These are phyloP conservation scores for Ustulina deusta DNA, from an alignment of 2,329 filamentous ascomycete species.

Conservation along the genomic window DNA sequence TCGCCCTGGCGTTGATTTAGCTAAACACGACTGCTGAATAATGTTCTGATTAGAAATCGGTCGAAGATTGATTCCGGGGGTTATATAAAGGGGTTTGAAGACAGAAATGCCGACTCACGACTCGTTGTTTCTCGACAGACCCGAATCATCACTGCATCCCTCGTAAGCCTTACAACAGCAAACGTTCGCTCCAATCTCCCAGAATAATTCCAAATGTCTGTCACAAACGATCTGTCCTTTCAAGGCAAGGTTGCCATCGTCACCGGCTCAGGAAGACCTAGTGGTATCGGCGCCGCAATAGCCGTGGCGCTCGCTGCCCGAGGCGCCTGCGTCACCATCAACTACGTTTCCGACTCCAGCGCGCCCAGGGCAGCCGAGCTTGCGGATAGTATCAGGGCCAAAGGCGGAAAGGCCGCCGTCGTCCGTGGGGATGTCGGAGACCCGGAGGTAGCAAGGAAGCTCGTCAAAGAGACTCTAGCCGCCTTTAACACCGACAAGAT, in stretches of 20 bases:
- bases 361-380: conserved; percentile 50
- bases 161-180: conserved; percentile 27
- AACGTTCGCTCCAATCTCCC: conserved; percentile 18
- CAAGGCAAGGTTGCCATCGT: conserved; percentile 57
- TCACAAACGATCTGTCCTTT: conserved; percentile 23
- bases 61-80: conserved; percentile 6
- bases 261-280: conserved; percentile 59
- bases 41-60: conserved; percentile 25
- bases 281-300: conserved; percentile 58
- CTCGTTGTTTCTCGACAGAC: conserved; percentile 23
- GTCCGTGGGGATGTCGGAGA: conserved; percentile 42
- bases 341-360: conserved; percentile 55
- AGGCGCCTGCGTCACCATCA: conserved; percentile 55
- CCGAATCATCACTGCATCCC: conserved; percentile 27
- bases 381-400: conserved; percentile 44
- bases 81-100: conserved; percentile 30
- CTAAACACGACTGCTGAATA: not conserved
- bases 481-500: conserved; percentile 44
- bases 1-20: conserved; percentile 6
- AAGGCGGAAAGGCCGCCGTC: conserved; percentile 46
- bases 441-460: conserved; percentile 35
- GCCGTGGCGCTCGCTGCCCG: conserved; percentile 55
- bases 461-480: conserved; percentile 44
- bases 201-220: conserved; percentile 39
- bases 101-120: conserved; percentile 26